A percentile compares a stretch with the other conserved stretches of the same genome.
phyloP scores from a whole-genome alignment of 192 early-diverging fungal genomes.

The Gaertneriomyces sp. region DNA sequence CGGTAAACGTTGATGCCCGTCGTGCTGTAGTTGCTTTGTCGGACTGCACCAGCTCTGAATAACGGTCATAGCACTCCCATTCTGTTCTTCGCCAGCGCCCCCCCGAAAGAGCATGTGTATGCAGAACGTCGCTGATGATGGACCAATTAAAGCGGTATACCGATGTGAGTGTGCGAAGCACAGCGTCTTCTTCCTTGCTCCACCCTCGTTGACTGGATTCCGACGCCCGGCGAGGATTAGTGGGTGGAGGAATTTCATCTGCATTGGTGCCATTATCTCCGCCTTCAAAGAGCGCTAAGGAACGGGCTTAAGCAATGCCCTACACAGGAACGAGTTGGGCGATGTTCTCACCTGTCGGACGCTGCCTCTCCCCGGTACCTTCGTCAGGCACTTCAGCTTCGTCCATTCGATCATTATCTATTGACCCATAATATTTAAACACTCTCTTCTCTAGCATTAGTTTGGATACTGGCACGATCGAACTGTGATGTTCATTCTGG shows the following conservation, averaged over 20 bases:
- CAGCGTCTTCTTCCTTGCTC: conserved; percentile 43
- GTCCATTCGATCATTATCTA: too few relatives aligned
- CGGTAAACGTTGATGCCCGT: not conserved
- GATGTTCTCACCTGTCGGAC: too few relatives aligned
- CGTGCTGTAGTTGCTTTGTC: not conserved
- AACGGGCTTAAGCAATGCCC: not conserved
- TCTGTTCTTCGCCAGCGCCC: conserved; percentile 51
- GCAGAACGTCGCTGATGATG: conserved; percentile 60
- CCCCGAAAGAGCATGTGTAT: conserved; percentile 41
- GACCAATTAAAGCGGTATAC: conserved; percentile 66
- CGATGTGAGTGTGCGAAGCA: conserved; percentile 50
- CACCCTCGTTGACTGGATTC: conserved; percentile 26
- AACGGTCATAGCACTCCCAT: conserved; percentile 67
- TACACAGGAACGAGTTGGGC: too few relatives aligned
- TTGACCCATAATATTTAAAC: not conserved
- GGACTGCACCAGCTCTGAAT: conserved; percentile 3
- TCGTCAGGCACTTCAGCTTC: too few relatives aligned
- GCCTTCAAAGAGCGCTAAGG: not conserved
- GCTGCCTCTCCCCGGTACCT: too few relatives aligned
- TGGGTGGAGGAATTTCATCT: conserved; percentile 2
- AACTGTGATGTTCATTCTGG: conserved; percentile 49
- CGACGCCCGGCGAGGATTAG: not conserved
- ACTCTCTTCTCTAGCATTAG: conserved; percentile 23
- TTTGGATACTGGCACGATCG: conserved; percentile 50
- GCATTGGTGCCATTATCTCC: not conserved